phyloP scores from a whole-genome alignment of 306 rosid species.

The Fragaria vesca region DNA sequence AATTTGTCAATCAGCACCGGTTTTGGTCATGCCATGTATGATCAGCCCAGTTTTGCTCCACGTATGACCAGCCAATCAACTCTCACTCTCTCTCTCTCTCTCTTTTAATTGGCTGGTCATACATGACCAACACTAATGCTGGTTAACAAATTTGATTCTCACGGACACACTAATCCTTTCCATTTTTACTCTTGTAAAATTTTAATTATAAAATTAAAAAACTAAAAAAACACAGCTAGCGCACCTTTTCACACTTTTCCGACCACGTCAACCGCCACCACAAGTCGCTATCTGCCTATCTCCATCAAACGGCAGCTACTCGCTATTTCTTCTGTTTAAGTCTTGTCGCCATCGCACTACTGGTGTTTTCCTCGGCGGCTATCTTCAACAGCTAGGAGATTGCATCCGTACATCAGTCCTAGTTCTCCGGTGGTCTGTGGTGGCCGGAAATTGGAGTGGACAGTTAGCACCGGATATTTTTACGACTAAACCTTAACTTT shows the following conservation, averaged over 20 bases:
- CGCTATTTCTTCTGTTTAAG: neutral
- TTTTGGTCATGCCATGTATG: no score
- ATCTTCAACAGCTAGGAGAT: neutral
- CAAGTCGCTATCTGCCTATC: neutral
- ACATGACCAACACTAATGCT: no score
- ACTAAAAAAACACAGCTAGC: neutral
- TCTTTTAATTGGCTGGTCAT: no score
- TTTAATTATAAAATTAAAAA: no score
- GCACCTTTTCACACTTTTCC: neutral
- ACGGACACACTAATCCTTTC: neutral
- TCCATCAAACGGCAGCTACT: neutral
- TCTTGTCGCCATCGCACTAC: neutral
- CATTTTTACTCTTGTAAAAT: neutral
- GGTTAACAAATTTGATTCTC: no score
- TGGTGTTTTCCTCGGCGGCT: neutral
- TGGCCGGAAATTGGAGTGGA: neutral
- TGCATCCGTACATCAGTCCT: neutral
- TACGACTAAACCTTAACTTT: neutral
- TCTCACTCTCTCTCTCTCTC: no score
- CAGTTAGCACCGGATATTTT: neutral
- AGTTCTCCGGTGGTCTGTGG: no score
- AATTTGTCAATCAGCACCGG: no score
- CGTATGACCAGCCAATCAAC: no score
- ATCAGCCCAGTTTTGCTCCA: no score
- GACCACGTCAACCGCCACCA: neutral